A percentile compares a stretch with the other conserved stretches of the same genome.
Conservation (phyloP, 129 eudicot genomes). For the Heracleum sosnowskyi region DNA sequence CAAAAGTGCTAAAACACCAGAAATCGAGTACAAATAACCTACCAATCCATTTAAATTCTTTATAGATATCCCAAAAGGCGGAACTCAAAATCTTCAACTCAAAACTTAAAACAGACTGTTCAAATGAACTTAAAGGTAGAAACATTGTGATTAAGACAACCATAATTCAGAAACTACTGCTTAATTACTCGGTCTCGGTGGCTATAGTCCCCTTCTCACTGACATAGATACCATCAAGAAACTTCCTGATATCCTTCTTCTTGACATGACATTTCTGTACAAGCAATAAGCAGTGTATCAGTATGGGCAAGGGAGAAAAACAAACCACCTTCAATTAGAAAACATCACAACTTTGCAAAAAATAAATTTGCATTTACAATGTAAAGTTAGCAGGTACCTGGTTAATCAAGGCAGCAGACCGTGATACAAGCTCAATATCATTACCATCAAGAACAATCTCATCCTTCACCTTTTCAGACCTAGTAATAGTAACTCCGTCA, state of each 20-base stretch:
- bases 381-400: not conserved
- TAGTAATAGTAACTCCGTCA: conserved; percentile 5
- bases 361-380: not conserved
- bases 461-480: conserved; percentile 9
- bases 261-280: conserved; percentile 14
- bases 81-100: not conserved
- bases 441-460: conserved; percentile 5
- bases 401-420: conserved; percentile 11
- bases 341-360: not conserved
- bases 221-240: conserved; percentile 14
- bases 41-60: not conserved
- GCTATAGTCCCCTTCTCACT: conserved; percentile 7
- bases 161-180: not conserved
- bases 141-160: not conserved
- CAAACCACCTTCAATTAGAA: not conserved
- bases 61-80: not conserved
- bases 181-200: not conserved
- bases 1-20: not conserved
- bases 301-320: not conserved
- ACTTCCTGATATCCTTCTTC: conserved; percentile 4
- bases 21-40: not conserved
- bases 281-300: not conserved
- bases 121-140: not conserved
- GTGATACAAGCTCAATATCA: conserved; percentile 7
- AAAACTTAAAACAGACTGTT: not conserved